phyloP scores from a whole-genome alignment of 2,329 filamentous ascomycete species.

The Diaporthe caulivora region DNA sequence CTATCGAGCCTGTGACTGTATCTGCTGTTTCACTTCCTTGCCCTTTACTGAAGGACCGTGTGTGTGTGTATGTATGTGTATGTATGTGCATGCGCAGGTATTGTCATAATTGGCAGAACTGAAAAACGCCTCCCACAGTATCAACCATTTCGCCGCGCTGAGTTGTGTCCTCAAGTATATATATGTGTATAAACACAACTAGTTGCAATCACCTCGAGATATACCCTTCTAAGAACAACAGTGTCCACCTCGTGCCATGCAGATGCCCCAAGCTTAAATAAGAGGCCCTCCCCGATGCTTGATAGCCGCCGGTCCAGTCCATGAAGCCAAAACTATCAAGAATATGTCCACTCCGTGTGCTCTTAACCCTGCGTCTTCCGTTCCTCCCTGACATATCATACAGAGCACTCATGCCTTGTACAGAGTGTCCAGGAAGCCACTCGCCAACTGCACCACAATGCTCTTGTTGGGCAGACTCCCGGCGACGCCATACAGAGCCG shows the following conservation, averaged over 20 bases:
- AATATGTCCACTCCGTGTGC: too few relatives aligned
- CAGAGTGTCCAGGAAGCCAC: slow-evolving; percentile 90
- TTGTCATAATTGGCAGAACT: background rate
- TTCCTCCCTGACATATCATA: background rate
- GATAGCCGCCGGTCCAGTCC: background rate
- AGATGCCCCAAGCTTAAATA: background rate
- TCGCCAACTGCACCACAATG: slow-evolving; percentile 90
- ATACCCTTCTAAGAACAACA: slow-evolving; percentile 19
- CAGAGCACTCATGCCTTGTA: slow-evolving; percentile 80
- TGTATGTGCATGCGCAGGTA: too few relatives aligned
- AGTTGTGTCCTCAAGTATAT: background rate
- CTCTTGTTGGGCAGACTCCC: slow-evolving; percentile 96
- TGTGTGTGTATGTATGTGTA: background rate
- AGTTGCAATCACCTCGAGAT: background rate
- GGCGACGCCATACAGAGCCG: slow-evolving; percentile 93
- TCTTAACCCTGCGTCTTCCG: too few relatives aligned
- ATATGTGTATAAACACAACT: background rate
- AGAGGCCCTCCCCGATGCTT: background rate
- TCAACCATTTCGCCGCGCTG: background rate
- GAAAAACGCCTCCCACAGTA: background rate
- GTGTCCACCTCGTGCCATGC: slow-evolving; percentile 24
- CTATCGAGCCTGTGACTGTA: too few relatives aligned
- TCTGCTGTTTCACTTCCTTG: background rate
- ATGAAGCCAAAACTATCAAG: background rate
- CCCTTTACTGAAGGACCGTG: too few relatives aligned